Base-by-base conservation (phyloP, 768 basidiomycete genomes). In the Boletus bicolor region DNA sequence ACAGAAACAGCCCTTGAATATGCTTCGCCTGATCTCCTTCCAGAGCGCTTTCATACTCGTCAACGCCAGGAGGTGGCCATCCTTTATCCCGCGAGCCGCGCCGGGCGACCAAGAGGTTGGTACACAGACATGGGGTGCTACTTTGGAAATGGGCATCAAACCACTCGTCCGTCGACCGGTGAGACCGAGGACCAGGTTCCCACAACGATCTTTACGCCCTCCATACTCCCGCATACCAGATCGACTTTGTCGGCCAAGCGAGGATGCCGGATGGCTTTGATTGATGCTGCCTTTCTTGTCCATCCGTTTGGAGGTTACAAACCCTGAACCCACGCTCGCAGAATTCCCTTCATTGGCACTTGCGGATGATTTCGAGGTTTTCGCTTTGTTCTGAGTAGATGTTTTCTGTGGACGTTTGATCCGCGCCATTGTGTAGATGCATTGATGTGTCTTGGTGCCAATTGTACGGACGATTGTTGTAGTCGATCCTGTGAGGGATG, bases 221-320 rank as follows among this genome's bases (percentile, higher is more conserved):
- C 74, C 75, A 44, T 62, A 73, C 47, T 81, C 79, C 39, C 76
- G 79, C 12, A 80, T 81, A 57, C 79, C 79, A 15, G 79, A 80
- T 53, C 69, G 78, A 60, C 72, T 81, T 36, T 79, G 73, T 64
- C 69, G 62, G 12, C 35, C 65, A 36, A 49, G 44, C 32, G 56
- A 56, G 30, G 60, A 67, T 21, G 30, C 43, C 26, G 30, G 34
- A n/a, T 62, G 68, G 58, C 44, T 28, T n/a, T 70, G 56, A 67
- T n/a, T 70, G 56, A 67, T 32, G 21, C 7, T 30, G 7, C 36
- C 11, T 36, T 41, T 28, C 42, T 15, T 28, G 35, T 2, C 12
- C 19, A 14, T 46, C 19, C 19, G 1, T 52, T 57, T 49, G 43
- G 56, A 39, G 30, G 41, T 44, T 32, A 10, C 26, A 24, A 46